A percentile compares a stretch with the other conserved stretches of the same genome.
phyloP scores from a whole-genome alignment of 306 rosid genomes.

The Aeschynomene evenia region DNA sequence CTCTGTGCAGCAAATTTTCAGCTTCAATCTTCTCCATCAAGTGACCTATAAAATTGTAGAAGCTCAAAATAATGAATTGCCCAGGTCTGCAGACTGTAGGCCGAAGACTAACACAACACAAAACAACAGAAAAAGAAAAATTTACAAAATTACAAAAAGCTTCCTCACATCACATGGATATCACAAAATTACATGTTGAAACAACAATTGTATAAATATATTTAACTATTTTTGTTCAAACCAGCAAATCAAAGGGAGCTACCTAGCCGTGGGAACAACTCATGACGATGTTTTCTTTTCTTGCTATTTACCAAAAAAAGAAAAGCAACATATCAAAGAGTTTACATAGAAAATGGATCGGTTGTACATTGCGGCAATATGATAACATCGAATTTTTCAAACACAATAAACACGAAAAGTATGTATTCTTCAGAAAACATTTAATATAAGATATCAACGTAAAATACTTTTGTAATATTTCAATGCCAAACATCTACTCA shows the following conservation, averaged over 20 bases:
- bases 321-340: neutral
- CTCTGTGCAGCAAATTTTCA: slow-evolving; percentile 83
- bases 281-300: too few relatives aligned
- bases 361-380: neutral
- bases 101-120: neutral
- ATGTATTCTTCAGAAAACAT: neutral
- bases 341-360: neutral
- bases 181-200: neutral
- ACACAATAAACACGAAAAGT: neutral
- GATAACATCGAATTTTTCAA: slow-evolving; percentile 4
- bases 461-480: neutral
- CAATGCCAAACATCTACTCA: too few relatives aligned
- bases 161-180: neutral
- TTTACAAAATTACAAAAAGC: too few relatives aligned
- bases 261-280: too few relatives aligned
- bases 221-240: neutral
- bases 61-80: slow-evolving; percentile 20
- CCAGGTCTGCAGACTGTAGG: neutral
- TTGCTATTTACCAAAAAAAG: too few relatives aligned
- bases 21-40: slow-evolving; percentile 95
- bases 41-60: slow-evolving; percentile 61
- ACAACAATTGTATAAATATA: neutral
- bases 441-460: slow-evolving; percentile 1
- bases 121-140: neutral
- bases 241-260: neutral